Percentiles rank a stretch among this genome's conserved stretches.
Evolutionary conservation across 2,329 filamentous ascomycete genomes (phyloP).

Genomic region (Nemania sp.): DNA sequence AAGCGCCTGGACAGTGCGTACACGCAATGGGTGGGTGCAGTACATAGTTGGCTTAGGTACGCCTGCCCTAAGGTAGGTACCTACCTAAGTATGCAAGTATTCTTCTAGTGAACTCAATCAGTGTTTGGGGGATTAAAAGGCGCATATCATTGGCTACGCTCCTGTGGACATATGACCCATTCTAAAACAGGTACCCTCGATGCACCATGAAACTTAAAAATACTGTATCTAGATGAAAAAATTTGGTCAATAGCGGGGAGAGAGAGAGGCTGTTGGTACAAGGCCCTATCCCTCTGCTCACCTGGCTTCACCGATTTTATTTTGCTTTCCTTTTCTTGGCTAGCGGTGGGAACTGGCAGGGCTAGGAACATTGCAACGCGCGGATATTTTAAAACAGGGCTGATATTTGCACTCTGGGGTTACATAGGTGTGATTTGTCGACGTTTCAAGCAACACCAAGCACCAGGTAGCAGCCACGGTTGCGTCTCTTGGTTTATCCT

Average conservation of each 20-base stretch:
- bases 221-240: too few species aligned
- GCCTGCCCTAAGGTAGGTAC: background rate
- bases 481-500: too few species aligned
- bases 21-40: too few species aligned
- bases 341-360: background rate
- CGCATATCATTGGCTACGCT: too few species aligned
- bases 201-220: too few species aligned
- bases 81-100: background rate
- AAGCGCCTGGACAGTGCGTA: background rate
- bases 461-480: background rate
- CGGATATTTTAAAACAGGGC: background rate
- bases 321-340: background rate
- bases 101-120: too few species aligned
- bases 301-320: conserved; percentile 8
- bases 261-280: background rate
- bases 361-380: background rate
- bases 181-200: too few species aligned
- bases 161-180: too few species aligned
- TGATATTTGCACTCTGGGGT: background rate
- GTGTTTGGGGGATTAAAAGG: too few species aligned
- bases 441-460: background rate
- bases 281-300: background rate
- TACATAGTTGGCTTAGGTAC: background rate
- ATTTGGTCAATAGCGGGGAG: conserved; percentile 6
- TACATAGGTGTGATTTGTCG: background rate